Conservation (phyloP, 805 yeast species). For the Candida endomychidarum region DNA sequence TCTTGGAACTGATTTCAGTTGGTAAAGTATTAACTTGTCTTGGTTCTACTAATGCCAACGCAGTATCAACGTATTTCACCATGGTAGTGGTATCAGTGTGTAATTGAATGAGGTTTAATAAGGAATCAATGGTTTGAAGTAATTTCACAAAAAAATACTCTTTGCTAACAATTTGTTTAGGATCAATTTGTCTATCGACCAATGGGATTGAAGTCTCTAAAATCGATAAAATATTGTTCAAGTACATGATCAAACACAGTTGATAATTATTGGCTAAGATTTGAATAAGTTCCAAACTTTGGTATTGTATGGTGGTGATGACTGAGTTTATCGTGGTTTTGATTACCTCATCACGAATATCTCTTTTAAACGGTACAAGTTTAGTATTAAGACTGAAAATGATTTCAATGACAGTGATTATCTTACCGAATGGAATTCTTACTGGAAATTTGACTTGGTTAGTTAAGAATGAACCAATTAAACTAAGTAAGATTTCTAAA, state of each 20-base stretch:
- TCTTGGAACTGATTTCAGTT: slow-evolving; percentile 18
- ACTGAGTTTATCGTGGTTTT: slow-evolving; percentile 45
- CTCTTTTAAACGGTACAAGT: slow-evolving; percentile 56
- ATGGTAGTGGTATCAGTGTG: slow-evolving; percentile 52
- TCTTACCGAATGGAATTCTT: slow-evolving; percentile 61
- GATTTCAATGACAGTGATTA: slow-evolving; percentile 53
- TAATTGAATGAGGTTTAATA: slow-evolving; percentile 36
- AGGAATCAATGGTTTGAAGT: slow-evolving; percentile 25
- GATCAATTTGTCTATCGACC: slow-evolving; percentile 31
- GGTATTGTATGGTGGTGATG: slow-evolving; percentile 43
- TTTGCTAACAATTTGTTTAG: slow-evolving; percentile 32
- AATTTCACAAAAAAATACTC: slow-evolving; percentile 43
- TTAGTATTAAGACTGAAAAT: slow-evolving; percentile 54
- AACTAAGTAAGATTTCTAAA: slow-evolving; percentile 44
- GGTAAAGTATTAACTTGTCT: slow-evolving; percentile 20
- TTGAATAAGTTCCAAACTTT: slow-evolving; percentile 45
- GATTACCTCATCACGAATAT: slow-evolving; percentile 54
- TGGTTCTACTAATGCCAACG: slow-evolving; percentile 45
- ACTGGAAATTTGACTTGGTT: slow-evolving; percentile 57
- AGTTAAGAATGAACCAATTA: slow-evolving; percentile 39
- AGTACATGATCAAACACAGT: slow-evolving; percentile 47
- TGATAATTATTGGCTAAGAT: slow-evolving; percentile 33
- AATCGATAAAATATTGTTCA: slow-evolving; percentile 49
- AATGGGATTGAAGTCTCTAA: slow-evolving; percentile 64
- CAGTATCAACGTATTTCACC: slow-evolving; percentile 57